Base-by-base conservation (phyloP, 192 early-diverging fungal genomes). In the Diversispora epigaea region DNA sequence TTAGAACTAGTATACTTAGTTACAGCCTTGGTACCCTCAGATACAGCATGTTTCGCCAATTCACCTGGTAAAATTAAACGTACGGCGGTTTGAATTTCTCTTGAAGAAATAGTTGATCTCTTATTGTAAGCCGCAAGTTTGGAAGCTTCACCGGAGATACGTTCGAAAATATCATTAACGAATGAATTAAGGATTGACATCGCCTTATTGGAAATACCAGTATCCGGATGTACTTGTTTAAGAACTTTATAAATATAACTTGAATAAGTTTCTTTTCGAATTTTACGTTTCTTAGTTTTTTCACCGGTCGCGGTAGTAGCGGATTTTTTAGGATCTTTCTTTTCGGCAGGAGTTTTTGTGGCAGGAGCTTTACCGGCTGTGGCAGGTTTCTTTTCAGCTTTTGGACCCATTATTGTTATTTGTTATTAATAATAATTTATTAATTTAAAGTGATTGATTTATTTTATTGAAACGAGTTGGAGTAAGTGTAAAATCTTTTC, bases 221-320 rank as follows among this genome's bases (percentile, higher is more conserved):
- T 95, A 80, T 96, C 95, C 73, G 95, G 95, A 88, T 97, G 95
- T 71, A 96, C 94, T 84, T 97, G 95, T 87, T 96, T 96, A 75
- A 97, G 85, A 60, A 97, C 94, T 87, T 95, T 95, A 91, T 95
- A 97, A 87, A 97, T 96, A 86, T 96, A 96, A 76, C 93, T 91
- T 67, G 91, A 91, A 91, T 93, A 95, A 62, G 93, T 95, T 83
- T 96, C 93, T 76, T 92, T 92, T 78, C 93, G 87, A 75, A 81
- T 78, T 76, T 82, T 86, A 81, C 92, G 93, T 75, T 82, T 80
- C 71, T 83, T 91, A 71, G 79, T 85, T 76, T 83, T 89, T 62
- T 87, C 88, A 56, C 78, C 78, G 68, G 81, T 74, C 71, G 83
- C 84, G 57, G 77, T 69, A 19, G 83, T 84, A 55, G 77, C 67